Base-by-base conservation (phyloP, 495 filamentous ascomycete species). In the Cercophora newfieldiana region DNA sequence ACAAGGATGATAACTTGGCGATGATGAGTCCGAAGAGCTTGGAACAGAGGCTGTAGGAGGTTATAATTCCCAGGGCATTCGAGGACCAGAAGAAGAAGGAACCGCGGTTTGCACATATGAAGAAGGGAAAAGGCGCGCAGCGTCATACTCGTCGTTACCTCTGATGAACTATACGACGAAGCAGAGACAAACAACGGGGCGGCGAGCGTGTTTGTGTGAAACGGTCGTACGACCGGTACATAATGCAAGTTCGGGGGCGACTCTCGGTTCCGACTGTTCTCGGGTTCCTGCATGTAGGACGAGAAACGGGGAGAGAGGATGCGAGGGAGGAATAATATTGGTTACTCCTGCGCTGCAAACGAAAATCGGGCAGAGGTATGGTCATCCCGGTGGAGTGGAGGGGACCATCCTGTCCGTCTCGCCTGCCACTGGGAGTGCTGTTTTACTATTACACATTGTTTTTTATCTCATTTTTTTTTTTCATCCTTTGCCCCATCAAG, bases 1-100 rank as follows among this genome's bases (percentile, higher is more conserved):
- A 86, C 55, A 86, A 86, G 60, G 84, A 81, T 31, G 83, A 82
- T 44, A 78, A 77, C 51, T 77, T 79, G 49, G 86, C 86, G 19
- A 88, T 89, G 83, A 89, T 89, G 83, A 89, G 86, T 67, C 87
- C 87, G 7, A 87, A 89, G 73, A 88, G 86, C 69, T 82, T 89
- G 58, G 83, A 85, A 69, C 79, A 71, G 30, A 66, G 67, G 64
- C 71, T 54, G 64, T 57, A 44, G 10, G 37, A 44, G 37, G 37
- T 44, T 16, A 4, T 14, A 14, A 2, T 44, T 44, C 37, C 10
- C 37, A 16, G 37, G 37, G n/a, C n/a, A n/a, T n/a, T n/a, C n/a
- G n/a, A 6, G 37, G 37, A 44, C 12, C 30, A 33, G 2, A 44
- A 14, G 10, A 44, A 6, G 50, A n/a, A 22, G 5, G 50, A 53